Percentiles rank a stretch among this genome's conserved stretches.
Evolutionary conservation across 2,329 filamentous ascomycete species (phyloP).

Genomic region (Alternaria triticina): DNA sequence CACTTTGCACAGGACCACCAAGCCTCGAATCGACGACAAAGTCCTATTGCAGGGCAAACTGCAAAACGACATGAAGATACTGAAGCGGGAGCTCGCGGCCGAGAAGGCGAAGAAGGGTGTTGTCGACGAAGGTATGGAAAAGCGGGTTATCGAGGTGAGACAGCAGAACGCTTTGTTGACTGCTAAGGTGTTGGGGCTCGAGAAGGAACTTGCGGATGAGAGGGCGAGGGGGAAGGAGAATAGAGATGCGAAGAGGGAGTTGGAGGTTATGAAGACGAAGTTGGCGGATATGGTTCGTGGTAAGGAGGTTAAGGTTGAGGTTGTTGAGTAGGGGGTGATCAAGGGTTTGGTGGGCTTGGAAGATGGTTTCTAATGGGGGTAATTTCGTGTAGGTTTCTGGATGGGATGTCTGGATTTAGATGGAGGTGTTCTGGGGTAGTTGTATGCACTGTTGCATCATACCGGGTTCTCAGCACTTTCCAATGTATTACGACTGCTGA

Average conservation of each 20-base stretch:
- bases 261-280: neutral
- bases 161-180: neutral
- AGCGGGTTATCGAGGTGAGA: fast-evolving
- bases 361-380: too few species aligned
- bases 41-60: neutral
- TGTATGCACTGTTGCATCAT: neutral
- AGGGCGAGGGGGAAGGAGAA: neutral
- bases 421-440: fast-evolving
- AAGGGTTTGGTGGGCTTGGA: fast-evolving
- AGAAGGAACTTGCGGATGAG: neutral
- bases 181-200: neutral
- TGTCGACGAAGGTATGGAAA: neutral
- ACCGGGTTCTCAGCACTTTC: fast-evolving
- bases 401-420: neutral
- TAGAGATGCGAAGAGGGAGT: neutral
- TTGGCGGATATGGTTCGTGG: neutral
- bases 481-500: neutral
- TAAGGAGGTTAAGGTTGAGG: neutral
- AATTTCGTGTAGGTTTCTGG: neutral
- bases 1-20: fast-evolving
- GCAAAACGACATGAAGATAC: neutral
- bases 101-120: neutral
- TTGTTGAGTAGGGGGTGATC: neutral
- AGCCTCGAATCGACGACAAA: neutral
- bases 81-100: neutral